phyloP scores from a whole-genome alignment of 176 grass and related monocot genomes.

The Olyra latifolia region DNA sequence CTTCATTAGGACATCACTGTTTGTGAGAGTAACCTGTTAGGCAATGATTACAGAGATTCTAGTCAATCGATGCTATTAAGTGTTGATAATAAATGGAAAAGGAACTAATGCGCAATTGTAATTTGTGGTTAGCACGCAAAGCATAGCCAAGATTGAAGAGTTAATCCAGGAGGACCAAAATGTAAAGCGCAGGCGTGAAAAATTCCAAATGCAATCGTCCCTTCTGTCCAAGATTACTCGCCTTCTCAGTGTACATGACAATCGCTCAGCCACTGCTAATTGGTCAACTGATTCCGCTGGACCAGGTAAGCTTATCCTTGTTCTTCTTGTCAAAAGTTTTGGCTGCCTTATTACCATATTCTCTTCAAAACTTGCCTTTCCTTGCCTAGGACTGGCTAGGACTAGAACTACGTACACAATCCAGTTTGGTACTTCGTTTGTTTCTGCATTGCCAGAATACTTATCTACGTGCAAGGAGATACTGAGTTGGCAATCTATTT shows the following conservation, averaged over 20 bases:
- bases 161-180: constrained; percentile 84
- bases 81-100: background rate
- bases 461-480: background rate
- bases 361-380: background rate
- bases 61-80: background rate
- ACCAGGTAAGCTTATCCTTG: constrained; percentile 35
- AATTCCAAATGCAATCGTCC: constrained; percentile 62
- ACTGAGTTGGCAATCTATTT: background rate
- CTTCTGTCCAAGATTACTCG: constrained; percentile 89
- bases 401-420: background rate
- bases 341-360: background rate
- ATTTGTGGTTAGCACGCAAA: constrained; percentile 56
- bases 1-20: background rate
- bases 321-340: background rate
- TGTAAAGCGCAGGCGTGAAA: constrained; percentile 65
- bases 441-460: background rate
- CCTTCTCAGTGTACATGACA: constrained; percentile 70
- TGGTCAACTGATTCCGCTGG: constrained; percentile 43
- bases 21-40: background rate
- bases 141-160: constrained; percentile 68
- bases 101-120: background rate
- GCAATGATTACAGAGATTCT: background rate
- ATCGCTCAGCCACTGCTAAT: constrained; percentile 45
- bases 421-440: background rate
- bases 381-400: background rate